phyloP scores from a whole-genome alignment of 257 asterid species.

The Salvia miltiorrhiza region DNA sequence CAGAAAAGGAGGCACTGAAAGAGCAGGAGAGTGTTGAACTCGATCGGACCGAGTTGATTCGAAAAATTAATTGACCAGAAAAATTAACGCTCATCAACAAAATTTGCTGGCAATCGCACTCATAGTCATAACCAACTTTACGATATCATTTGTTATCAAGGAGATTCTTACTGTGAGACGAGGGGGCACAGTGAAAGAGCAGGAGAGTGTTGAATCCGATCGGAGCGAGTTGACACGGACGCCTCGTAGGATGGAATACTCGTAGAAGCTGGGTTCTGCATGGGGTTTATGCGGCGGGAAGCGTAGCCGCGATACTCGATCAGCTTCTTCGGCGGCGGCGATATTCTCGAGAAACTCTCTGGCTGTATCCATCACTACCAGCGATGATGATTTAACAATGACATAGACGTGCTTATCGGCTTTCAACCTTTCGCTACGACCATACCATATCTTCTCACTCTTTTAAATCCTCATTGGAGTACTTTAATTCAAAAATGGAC shows the following conservation, averaged over 20 bases:
- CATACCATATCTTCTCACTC: no score
- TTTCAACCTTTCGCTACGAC: no score
- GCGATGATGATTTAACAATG: no score
- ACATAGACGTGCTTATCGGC: no score
- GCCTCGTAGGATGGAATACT: conserved; percentile 64
- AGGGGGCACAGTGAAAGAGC: conserved; percentile 73
- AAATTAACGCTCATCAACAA: background rate
- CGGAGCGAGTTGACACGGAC: conserved; percentile 61
- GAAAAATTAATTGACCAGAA: no score
- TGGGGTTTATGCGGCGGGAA: conserved; percentile 46
- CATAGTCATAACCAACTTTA: background rate
- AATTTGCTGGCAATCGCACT: background rate
- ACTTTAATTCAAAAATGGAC: no score
- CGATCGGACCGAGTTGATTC: no score
- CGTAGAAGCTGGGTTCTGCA: conserved; percentile 60
- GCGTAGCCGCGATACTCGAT: conserved; percentile 34
- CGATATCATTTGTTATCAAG: background rate
- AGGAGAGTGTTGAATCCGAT: conserved; percentile 44
- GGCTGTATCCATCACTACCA: conserved; percentile 43
- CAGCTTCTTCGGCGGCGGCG: conserved; percentile 30
- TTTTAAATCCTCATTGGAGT: no score
- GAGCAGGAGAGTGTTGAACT: no score
- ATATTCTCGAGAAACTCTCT: conserved; percentile 35
- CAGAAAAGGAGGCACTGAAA: no score
- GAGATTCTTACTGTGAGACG: conserved; percentile 59